Conservation (phyloP, 2,329 filamentous ascomycete species). For the Rutstroemia sp. region DNA sequence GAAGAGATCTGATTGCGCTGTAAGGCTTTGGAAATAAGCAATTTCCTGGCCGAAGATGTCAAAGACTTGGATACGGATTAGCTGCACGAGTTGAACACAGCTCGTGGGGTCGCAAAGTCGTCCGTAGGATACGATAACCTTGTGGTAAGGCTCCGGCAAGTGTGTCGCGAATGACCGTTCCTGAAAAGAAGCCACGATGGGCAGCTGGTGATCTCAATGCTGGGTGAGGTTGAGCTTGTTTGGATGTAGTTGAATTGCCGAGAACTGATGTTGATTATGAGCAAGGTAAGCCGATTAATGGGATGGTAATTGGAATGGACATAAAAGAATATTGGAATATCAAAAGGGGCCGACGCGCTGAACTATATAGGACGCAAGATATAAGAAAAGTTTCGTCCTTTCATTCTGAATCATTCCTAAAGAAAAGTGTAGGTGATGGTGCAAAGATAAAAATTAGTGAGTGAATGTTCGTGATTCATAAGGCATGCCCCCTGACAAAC, state of each 20-base stretch:
- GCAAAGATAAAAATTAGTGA: too few relatives aligned
- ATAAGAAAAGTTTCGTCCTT: too few relatives aligned
- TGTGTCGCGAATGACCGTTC: conserved; percentile 7
- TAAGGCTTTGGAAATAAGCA: conserved; percentile 13
- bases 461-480: too few relatives aligned
- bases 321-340: too few relatives aligned
- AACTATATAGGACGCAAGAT: too few relatives aligned
- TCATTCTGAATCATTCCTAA: too few relatives aligned
- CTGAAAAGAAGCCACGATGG: conserved; percentile 17
- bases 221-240: not conserved
- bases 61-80: conserved; percentile 16
- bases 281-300: not conserved
- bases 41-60: conserved; percentile 10
- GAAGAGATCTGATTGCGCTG: conserved; percentile 8
- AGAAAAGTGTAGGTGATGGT: too few relatives aligned
- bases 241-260: not conserved
- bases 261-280: not conserved
- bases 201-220: not conserved
- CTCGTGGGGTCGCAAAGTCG: conserved; percentile 12
- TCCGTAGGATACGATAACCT: conserved; percentile 14
- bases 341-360: too few relatives aligned
- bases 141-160: conserved; percentile 11
- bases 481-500: too few relatives aligned
- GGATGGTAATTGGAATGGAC: too few relatives aligned
- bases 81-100: conserved; percentile 12